Base-by-base conservation (phyloP, 129 eudicot genomes). In the Mikania micrantha region DNA sequence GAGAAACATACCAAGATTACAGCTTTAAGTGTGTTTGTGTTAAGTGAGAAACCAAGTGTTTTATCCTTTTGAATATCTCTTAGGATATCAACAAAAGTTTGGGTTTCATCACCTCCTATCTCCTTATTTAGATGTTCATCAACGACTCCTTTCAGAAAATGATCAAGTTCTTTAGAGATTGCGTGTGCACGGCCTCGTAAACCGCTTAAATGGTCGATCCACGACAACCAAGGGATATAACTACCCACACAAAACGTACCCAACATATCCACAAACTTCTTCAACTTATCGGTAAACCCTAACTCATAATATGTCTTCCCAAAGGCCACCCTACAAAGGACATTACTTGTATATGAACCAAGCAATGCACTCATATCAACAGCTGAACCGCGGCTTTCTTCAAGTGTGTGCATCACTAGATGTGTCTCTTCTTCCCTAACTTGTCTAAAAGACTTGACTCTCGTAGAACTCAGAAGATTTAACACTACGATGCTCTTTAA, bases 301-400 rank as follows among this genome's bases (percentile, higher is more conserved):
- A 49, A 49, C 28, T 49, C 57, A 49, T 49, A 49, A 20, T 49
- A 49, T 49, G 57, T 49, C 11, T 49, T 49, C 57, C 57, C 57
- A 20, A 49, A 19, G 57, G 57, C 57, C 28, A 49, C 57, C 28
- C 57, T 49, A 3, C 57, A 49, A 49, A 49, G 57, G 8, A 49
- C 57, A 20, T 49, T 49, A 49, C 57, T 49, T 8, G 57, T 49
- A 49, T 49, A 49, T 0, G 57, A 49, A 49, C 57, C 57, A 49
- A 49, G 57, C 28, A 49, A 20, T 49, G 57, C 57, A 49, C 57
- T 49, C 57, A 49, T 49, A 49, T 49, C 57, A 7, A 49, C 57
- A 9, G 4, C 20, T 6, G 57, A 19, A 49, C 57, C 57, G 15
- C 57, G 22, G 0, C 9, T 19, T 19, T 49, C 57, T 17, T 9